Conservation (phyloP, 164 flowering plant genomes). For the Amborella trichopoda region DNA sequence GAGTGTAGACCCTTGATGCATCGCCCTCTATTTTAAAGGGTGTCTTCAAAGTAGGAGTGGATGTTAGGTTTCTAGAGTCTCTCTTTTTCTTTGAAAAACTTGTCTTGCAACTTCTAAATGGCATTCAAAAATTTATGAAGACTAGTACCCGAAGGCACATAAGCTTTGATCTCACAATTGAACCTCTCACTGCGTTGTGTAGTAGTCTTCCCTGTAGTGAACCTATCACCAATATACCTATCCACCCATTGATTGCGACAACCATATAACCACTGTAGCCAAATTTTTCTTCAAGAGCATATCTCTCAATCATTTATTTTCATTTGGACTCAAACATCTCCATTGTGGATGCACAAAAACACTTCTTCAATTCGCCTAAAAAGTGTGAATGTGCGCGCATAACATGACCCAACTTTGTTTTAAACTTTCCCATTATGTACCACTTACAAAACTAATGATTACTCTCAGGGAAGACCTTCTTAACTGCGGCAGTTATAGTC, state of each 20-base stretch:
- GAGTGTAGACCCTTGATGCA: conserved; percentile 1
- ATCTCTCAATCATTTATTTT: conserved; percentile 1
- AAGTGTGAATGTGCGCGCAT: background rate
- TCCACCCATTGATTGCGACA: conserved; percentile 7
- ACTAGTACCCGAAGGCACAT: conserved; percentile 1
- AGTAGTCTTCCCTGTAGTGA: conserved; percentile 4
- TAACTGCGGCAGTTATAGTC: conserved; percentile 5
- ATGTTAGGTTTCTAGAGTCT: conserved; percentile 1
- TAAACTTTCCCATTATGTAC: background rate
- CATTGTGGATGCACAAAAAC: background rate
- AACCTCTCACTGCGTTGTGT: conserved; percentile 3
- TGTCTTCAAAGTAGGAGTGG: conserved; percentile 1
- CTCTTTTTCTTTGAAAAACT: conserved; percentile 2
- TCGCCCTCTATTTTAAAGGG: conserved; percentile 4
- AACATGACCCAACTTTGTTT: conserved; percentile 3
- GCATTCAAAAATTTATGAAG: conserved; percentile 2
- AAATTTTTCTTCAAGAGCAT: conserved; percentile 2
- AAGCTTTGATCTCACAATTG: conserved; percentile 1
- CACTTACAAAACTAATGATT: conserved; percentile 3
- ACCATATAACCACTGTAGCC: conserved; percentile 6
- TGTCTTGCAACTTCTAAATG: background rate
- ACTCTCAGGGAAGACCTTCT: conserved; percentile 2
- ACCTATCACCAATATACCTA: conserved; percentile 2
- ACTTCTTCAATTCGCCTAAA: conserved; percentile 3
- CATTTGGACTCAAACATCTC: conserved; percentile 5